Percentiles rank a stretch among this genome's conserved stretches.
phyloP scores from a whole-genome alignment of 2,329 filamentous ascomycete genomes.

The Tolypocladium album region DNA sequence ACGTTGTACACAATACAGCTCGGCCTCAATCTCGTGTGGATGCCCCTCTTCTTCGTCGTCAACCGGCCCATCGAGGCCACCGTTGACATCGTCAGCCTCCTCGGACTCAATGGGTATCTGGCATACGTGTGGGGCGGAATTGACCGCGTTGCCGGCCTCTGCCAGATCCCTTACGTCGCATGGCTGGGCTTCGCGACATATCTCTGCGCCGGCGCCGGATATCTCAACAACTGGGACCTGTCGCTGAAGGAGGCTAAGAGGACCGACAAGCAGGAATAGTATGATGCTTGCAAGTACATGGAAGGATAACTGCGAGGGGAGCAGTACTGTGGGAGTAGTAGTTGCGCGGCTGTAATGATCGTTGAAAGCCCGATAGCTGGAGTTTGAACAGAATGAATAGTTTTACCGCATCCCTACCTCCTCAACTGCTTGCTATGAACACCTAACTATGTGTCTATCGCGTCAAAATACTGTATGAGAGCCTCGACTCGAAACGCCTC shows the following conservation, averaged over 20 bases:
- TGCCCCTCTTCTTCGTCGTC: constrained; percentile 82
- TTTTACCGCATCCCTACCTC: background rate
- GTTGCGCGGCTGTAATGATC: too few species aligned
- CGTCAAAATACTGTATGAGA: background rate
- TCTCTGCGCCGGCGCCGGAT: constrained; percentile 57
- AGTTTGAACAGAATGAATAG: background rate
- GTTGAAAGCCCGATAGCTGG: background rate
- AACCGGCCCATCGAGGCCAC: constrained; percentile 65
- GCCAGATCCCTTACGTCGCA: constrained; percentile 68
- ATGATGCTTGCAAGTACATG: background rate
- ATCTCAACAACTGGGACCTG: constrained; percentile 60
- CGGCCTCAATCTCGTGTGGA: constrained; percentile 77
- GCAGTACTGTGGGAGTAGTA: too few species aligned
- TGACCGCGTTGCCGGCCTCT: constrained; percentile 62
- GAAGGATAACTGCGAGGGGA: background rate
- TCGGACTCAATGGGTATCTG: constrained; percentile 63
- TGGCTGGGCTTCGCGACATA: constrained; percentile 89
- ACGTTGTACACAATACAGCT: constrained; percentile 82
- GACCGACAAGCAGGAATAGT: constrained; percentile 8
- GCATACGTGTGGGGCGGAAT: constrained; percentile 66
- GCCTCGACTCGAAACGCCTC: background rate
- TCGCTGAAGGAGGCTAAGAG: constrained; percentile 17
- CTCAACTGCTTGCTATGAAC: background rate
- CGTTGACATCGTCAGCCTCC: constrained; percentile 61
- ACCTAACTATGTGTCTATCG: background rate